A percentile compares a stretch with the other conserved stretches of the same genome.
phyloP scores from a whole-genome alignment of 257 asterid genomes.

The Henckelia pumila region DNA sequence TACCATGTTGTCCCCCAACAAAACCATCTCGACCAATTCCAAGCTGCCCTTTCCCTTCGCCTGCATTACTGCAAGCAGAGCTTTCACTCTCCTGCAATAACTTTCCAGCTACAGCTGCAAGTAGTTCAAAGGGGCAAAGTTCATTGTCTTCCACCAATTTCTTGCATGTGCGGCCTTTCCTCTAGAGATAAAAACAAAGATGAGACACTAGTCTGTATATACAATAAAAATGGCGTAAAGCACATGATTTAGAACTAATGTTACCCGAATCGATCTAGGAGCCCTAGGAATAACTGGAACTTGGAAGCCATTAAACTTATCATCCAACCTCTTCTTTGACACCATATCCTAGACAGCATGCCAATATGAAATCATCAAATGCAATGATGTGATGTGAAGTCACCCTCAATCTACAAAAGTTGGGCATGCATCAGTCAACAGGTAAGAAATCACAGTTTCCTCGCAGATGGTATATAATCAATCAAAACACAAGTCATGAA shows the following conservation, averaged over 20 bases:
- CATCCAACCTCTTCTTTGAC: slow-evolving; percentile 52
- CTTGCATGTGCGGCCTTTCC: slow-evolving; percentile 45
- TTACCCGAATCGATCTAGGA: slow-evolving; percentile 75
- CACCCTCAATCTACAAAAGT: slow-evolving; percentile 41
- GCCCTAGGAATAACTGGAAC: slow-evolving; percentile 62
- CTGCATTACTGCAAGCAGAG: slow-evolving; percentile 83
- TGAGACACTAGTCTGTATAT: slow-evolving; percentile 15
- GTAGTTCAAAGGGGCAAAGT: slow-evolving; percentile 88
- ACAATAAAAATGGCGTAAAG: slow-evolving; percentile 15
- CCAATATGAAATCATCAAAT: slow-evolving; percentile 43
- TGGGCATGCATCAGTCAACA: neutral
- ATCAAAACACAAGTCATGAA: neutral
- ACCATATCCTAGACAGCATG: slow-evolving; percentile 62
- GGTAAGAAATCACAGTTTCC: neutral
- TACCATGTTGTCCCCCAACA: slow-evolving; percentile 36
- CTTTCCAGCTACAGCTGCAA: slow-evolving; percentile 96
- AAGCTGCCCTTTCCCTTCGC: slow-evolving; percentile 38
- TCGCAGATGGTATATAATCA: slow-evolving; percentile 11
- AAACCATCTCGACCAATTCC: slow-evolving; percentile 31
- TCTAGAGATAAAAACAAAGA: slow-evolving; percentile 42
- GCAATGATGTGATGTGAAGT: slow-evolving; percentile 23
- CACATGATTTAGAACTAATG: slow-evolving; percentile 24
- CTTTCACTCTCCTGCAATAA: slow-evolving; percentile 86
- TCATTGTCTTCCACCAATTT: slow-evolving; percentile 45
- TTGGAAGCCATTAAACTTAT: slow-evolving; percentile 40